Evolutionary conservation across 192 early-diverging fungal genomes (phyloP).

Genomic region (Umbelopsis ramanniana): DNA sequence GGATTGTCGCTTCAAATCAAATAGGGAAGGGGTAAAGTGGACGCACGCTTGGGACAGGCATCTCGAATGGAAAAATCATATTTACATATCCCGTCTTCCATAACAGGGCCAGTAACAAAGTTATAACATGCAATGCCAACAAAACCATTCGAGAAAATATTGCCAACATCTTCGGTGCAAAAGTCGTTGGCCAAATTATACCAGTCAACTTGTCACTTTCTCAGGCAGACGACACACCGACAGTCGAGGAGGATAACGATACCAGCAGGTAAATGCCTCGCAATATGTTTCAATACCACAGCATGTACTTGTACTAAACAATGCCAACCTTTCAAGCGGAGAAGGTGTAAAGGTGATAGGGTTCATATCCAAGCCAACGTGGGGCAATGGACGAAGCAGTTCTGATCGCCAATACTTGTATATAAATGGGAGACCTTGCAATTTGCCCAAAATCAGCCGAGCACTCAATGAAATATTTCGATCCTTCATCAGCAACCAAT

Average conservation of each 20-base stretch:
- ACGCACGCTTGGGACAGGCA: not conserved
- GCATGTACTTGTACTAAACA: too few species aligned
- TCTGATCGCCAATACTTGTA: constrained; percentile 87
- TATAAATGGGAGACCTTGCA: constrained; percentile 90
- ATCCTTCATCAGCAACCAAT: constrained; percentile 68
- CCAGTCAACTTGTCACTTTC: constrained; percentile 51
- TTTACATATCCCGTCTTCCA: not conserved
- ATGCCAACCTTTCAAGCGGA: too few species aligned
- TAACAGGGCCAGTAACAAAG: constrained; percentile 48
- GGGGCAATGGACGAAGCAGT: constrained; percentile 71
- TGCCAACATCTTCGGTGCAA: constrained; percentile 76
- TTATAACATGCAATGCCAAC: constrained; percentile 68
- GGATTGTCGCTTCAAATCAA: constrained; percentile 69
- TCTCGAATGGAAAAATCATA: too few species aligned
- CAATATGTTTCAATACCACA: too few species aligned
- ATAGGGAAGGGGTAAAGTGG: constrained; percentile 54
- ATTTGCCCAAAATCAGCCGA: constrained; percentile 76
- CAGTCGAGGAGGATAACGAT: not conserved
- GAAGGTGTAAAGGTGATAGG: constrained; percentile 42
- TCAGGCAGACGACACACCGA: constrained; percentile 12
- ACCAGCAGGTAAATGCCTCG: not conserved
- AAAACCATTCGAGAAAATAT: constrained; percentile 67
- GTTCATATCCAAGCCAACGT: constrained; percentile 64
- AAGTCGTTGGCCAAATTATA: constrained; percentile 49
- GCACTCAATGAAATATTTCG: constrained; percentile 86